phyloP scores from a whole-genome alignment of 2,329 filamentous ascomycete species.

The Thelonectria rubi region DNA sequence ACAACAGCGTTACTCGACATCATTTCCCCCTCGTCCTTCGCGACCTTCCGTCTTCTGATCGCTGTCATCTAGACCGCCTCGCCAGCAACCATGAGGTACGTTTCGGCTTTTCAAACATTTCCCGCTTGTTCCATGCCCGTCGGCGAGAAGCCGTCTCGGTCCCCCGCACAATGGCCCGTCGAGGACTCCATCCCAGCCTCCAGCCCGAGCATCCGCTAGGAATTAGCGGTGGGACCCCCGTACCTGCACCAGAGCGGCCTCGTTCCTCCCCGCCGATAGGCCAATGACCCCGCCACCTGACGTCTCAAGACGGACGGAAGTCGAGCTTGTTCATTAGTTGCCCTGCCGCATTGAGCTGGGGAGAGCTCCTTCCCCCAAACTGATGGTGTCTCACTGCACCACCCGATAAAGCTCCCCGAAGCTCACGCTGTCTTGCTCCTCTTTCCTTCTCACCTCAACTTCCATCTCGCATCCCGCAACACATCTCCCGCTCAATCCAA shows the following conservation, averaged over 20 bases:
- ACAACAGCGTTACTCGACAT: background rate
- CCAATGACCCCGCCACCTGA: background rate
- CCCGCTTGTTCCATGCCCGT: background rate
- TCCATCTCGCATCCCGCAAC: background rate
- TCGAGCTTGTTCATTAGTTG: conserved; percentile 1
- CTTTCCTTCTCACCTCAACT: background rate
- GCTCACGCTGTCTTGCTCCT: background rate
- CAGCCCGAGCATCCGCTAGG: background rate
- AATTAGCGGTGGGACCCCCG: conserved; percentile 2
- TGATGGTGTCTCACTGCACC: background rate
- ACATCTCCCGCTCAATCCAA: background rate
- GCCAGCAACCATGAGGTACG: background rate
- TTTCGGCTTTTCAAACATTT: background rate
- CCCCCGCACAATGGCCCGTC: background rate
- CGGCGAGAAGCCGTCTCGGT: no score
- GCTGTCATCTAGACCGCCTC: background rate
- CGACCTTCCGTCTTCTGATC: background rate
- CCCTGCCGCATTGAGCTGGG: background rate
- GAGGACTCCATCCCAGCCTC: background rate
- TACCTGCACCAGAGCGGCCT: background rate
- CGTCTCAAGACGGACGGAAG: background rate
- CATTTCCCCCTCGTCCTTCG: background rate
- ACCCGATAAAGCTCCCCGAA: background rate
- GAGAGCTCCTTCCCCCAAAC: background rate
- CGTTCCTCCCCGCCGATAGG: conserved; percentile 3